phyloP scores from a whole-genome alignment of 306 rosid genomes.

The Comarum palustre region DNA sequence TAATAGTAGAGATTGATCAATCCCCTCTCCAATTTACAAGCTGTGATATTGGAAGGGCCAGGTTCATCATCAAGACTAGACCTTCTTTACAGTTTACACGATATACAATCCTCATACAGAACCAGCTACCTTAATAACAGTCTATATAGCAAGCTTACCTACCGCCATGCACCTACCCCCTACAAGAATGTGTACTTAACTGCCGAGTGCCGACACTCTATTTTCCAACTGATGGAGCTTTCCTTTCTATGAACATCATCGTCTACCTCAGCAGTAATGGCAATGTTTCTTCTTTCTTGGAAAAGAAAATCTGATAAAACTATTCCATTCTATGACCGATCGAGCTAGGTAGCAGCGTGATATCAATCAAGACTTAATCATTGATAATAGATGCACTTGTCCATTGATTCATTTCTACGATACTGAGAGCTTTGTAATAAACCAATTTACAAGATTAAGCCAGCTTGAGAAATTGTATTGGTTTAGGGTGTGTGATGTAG shows the following conservation, averaged over 20 bases:
- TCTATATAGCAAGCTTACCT: background rate
- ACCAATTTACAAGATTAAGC: background rate
- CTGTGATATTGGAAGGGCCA: background rate
- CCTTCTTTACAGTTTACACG: background rate
- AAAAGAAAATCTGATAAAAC: no score
- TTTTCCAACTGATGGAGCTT: background rate
- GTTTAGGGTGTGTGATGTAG: background rate
- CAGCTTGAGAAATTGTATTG: background rate
- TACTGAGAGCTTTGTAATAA: background rate
- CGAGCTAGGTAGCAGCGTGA: background rate
- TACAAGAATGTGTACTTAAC: conserved; percentile 13
- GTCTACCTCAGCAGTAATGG: background rate
- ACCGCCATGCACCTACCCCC: conserved; percentile 16
- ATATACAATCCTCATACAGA: background rate
- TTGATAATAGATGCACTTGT: background rate
- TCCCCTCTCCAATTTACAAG: background rate
- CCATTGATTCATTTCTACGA: background rate
- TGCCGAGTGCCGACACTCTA: conserved; percentile 12
- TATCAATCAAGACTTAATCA: background rate
- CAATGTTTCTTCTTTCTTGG: conserved; percentile 2
- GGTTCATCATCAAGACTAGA: background rate
- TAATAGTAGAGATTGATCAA: background rate
- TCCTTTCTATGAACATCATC: background rate
- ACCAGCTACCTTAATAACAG: conserved; percentile 21
- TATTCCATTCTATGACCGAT: background rate